Evolutionary conservation across 345 rosid genomes (phyloP).

Genomic region (Microcos paniculata): DNA sequence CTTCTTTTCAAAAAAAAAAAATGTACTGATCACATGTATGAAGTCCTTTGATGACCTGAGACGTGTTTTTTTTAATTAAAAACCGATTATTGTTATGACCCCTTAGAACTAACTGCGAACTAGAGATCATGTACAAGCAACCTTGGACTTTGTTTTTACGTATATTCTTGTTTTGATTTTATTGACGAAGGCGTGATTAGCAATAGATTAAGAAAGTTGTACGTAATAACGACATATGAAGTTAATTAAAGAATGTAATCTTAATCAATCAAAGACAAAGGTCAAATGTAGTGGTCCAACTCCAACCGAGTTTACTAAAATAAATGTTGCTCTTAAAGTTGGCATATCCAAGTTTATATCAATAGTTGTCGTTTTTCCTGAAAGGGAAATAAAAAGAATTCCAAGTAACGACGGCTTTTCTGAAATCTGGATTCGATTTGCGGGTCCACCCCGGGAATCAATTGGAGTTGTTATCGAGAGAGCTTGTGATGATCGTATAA

Average conservation of each 20-base stretch:
- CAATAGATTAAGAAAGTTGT: neutral
- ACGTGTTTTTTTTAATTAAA: too few species aligned
- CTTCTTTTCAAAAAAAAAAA: too few species aligned
- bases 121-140: too few species aligned
- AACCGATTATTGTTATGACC: too few species aligned
- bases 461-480: neutral
- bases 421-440: neutral
- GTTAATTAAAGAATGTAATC: neutral
- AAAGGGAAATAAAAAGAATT: neutral
- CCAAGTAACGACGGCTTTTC: neutral
- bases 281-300: neutral
- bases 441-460: neutral
- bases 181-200: neutral
- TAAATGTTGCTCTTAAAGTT: neutral
- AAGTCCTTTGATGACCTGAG: too few species aligned
- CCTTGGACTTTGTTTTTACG: too few species aligned
- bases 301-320: neutral
- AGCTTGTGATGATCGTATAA: too few species aligned
- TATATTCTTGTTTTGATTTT: too few species aligned
- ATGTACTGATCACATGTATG: too few species aligned
- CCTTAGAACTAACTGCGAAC: too few species aligned
- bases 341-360: neutral
- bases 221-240: neutral
- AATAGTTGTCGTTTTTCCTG: neutral
- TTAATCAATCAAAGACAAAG: neutral